Base-by-base conservation (phyloP, 2,329 filamentous ascomycete genomes). In the Fusarium haematococcum region DNA sequence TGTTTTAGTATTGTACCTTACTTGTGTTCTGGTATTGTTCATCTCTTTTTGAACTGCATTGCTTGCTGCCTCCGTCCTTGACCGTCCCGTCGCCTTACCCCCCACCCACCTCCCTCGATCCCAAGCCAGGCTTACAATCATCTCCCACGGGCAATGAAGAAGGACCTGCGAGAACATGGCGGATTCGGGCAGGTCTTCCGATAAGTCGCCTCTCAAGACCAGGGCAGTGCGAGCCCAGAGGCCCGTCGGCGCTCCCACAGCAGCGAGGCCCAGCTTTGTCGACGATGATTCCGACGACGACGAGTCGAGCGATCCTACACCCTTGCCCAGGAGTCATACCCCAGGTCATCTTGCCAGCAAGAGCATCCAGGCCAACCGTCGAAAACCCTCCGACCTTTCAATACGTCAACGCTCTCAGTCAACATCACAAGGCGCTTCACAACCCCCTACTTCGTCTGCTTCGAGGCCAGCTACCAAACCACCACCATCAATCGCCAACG, bases 281-380 rank as follows among this genome's bases (percentile, higher is more conserved):
- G 80, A 80, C 33, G 82, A 83, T 62, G 80, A 82, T 35, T 79
- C 78, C 20, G 77, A 80, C 50, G 82, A 85, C 25, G 78, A 79
- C 63, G 81, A 83, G 58, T 81, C 77, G 39, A 78, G 77, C 76
- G 82, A 84, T 67, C 78, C 79, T 67, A 81, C 80, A 63, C 82
- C 86, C 57, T 79, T 88, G 52, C 83, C 86, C 32, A 86, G 90
- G 74, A 91, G 87, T 78, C 90, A 92, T 79, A 92, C 90, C 2
- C 90, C 90, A 1, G 89, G 90, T 67, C 89, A 91, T 76, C 85
- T 91, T 45, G 83, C 90, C 14, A 87, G 88, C 74, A 91, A 88
- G 83, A 90, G 88, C 81, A 86, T 76, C 61, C 79, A 88, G 69
- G 85, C 86, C 64, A 84, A 84, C 69, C 85, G 86, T 67, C 84